A percentile compares a stretch with the other conserved stretches of the same genome.
Conservation (phyloP, 176 grass and related monocot genomes). For the Poa pratensis region DNA sequence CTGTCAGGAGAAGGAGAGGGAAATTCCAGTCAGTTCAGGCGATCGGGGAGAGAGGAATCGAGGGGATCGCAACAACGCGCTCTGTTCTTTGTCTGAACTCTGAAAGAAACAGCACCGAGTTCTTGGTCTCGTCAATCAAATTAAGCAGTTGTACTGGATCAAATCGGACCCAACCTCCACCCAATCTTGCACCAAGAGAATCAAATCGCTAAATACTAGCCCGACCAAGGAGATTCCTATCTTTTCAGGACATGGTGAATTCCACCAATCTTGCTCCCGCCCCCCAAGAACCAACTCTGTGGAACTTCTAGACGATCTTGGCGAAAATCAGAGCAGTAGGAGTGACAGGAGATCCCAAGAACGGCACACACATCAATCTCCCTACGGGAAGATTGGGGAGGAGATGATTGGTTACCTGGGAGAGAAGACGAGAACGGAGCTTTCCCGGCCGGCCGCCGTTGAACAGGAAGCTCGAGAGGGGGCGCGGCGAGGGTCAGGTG, state of each 20-base stretch:
- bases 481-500: neutral
- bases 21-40: neutral
- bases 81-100: neutral
- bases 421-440: neutral
- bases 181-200: neutral
- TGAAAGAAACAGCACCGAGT: neutral
- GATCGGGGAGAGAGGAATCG: neutral
- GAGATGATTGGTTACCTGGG: neutral
- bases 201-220: neutral
- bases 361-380: neutral
- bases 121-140: neutral
- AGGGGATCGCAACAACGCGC: neutral
- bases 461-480: neutral
- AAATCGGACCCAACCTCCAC: neutral
- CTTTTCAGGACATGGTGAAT: neutral
- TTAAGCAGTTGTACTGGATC: neutral
- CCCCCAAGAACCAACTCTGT: neutral
- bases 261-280: neutral
- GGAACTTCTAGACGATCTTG: neutral
- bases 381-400: neutral
- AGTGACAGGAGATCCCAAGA: neutral
- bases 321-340: neutral
- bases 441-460: neutral
- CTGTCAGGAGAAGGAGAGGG: neutral
- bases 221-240: neutral